Evolutionary conservation across 2,329 filamentous ascomycete species (phyloP), one percentile per base, ranked within the genome.

Genomic region (Blumeria graminis): DNA sequence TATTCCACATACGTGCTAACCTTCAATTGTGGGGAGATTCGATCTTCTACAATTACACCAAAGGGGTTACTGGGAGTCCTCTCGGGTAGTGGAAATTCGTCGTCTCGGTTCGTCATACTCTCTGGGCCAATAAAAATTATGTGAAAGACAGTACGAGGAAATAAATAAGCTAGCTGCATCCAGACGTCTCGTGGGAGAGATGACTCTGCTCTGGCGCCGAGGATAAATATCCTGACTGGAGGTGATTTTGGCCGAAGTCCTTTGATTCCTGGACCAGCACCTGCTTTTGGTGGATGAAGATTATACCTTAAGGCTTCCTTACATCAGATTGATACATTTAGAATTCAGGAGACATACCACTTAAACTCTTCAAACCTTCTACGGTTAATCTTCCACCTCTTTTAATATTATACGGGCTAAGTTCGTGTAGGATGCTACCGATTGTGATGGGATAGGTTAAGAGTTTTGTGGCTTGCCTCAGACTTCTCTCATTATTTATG

Each of bases 1-100:
- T 98, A 95, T 63, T 98, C 92, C 55, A 96, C 90, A 65, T 89
- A 94, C 0, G 93, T 98, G 68, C 84, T 92, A 65, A 98, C 94
- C 73, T 98, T 98, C 79, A 96, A 81, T 62, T 84, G 82, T 56
- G 84, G 81, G 66, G 84, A 86, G 8, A 98, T 76, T 55, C 90
- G 81, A 68, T 94, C 90, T 70, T 98, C 93, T 13, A 95, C 79
- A 55, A 98, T 76, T n/a, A 86, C 86, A 45, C 92, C 92, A 63
- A 89, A 98, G 0, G 92, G 92, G 66, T 98, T 98, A 9, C 74
- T 71, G 0, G 89, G 74, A 1, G 87, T 95, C 57, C 89, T 81
- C 62, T 85, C 78, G 1, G 93, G 92, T 1, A 96, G 75, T 0
- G 92, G 92, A 66, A 93, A 94, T 68, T 98, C 92, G 58, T 81